phyloP scores from a whole-genome alignment of 2,329 filamentous ascomycete genomes.

The Fusarium begoniae region DNA sequence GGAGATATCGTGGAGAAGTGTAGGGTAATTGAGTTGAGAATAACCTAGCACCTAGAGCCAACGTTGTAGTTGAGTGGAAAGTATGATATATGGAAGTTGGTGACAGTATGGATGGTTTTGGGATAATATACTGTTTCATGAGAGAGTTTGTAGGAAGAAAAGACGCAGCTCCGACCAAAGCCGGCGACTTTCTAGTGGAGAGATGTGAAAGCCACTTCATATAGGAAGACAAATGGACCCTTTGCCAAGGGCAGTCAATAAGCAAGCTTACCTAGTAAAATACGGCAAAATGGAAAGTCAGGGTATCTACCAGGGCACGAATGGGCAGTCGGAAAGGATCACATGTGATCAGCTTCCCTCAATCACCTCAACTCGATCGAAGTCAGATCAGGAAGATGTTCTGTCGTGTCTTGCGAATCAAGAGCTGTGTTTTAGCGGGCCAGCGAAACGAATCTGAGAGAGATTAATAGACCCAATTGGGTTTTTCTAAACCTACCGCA shows the following conservation, averaged over 20 bases:
- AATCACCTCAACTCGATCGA: neutral
- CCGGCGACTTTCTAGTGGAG: slow-evolving; percentile 17
- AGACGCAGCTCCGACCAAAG: neutral
- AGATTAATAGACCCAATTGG: neutral
- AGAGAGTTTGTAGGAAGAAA: neutral
- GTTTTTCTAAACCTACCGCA: neutral
- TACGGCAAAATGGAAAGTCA: slow-evolving; percentile 9
- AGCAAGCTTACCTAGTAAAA: slow-evolving; percentile 6
- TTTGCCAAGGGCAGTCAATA: neutral
- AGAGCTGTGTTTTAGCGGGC: slow-evolving; percentile 11
- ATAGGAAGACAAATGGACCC: neutral
- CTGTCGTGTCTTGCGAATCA: slow-evolving; percentile 2
- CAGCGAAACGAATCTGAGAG: neutral
- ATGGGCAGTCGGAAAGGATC: slow-evolving; percentile 3
- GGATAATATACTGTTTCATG: neutral
- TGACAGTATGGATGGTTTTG: neutral
- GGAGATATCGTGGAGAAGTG: slow-evolving; percentile 14
- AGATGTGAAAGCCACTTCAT: slow-evolving; percentile 29
- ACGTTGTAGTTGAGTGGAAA: neutral
- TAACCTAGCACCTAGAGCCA: neutral
- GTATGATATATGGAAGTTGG: neutral
- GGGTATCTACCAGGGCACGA: slow-evolving; percentile 13
- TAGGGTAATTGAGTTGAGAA: slow-evolving; percentile 28
- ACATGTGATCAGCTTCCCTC: slow-evolving; percentile 8
- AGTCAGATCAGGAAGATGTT: slow-evolving; percentile 13